A percentile compares a stretch with the other conserved stretches of the same genome.
Evolutionary conservation across 2,329 filamentous ascomycete genomes (phyloP).

Genomic region (Pestalotiopsis sp.): DNA sequence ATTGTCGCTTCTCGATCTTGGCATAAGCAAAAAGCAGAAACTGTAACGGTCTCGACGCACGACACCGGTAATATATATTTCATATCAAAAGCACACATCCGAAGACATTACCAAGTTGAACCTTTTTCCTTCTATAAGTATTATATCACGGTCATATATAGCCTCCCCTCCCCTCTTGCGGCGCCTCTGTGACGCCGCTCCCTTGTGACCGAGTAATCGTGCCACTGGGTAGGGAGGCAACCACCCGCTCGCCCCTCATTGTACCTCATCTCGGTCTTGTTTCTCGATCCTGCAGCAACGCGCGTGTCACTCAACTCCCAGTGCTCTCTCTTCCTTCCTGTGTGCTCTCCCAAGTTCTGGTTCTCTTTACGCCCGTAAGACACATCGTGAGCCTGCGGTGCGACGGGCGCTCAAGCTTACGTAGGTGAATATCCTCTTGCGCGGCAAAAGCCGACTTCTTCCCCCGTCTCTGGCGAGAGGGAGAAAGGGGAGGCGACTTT

Average conservation of each 20-base stretch:
- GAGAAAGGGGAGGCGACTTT: background rate
- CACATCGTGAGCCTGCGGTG: slow-evolving; percentile 14
- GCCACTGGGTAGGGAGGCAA: slow-evolving; percentile 21
- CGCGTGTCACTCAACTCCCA: slow-evolving; percentile 23
- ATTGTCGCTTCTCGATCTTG: background rate
- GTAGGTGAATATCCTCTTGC: background rate
- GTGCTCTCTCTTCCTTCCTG: background rate
- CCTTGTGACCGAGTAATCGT: background rate
- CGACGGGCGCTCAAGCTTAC: slow-evolving; percentile 12
- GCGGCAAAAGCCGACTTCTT: background rate
- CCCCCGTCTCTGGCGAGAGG: background rate
- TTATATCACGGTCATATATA: background rate
- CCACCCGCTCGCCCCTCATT: slow-evolving; percentile 25
- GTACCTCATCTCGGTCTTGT: slow-evolving; percentile 37
- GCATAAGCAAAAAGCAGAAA: background rate
- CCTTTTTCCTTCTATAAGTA: background rate
- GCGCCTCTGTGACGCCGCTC: background rate
- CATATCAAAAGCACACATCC: background rate
- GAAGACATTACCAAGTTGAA: background rate
- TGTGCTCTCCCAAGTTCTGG: slow-evolving; percentile 1
- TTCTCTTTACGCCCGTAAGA: slow-evolving; percentile 17
- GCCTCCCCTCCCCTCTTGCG: background rate
- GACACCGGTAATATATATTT: background rate
- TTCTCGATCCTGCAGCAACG: slow-evolving; percentile 36
- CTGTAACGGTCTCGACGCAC: background rate